phyloP scores from a whole-genome alignment of 2,329 filamentous ascomycete species.

The Phialophora verrucosa region DNA sequence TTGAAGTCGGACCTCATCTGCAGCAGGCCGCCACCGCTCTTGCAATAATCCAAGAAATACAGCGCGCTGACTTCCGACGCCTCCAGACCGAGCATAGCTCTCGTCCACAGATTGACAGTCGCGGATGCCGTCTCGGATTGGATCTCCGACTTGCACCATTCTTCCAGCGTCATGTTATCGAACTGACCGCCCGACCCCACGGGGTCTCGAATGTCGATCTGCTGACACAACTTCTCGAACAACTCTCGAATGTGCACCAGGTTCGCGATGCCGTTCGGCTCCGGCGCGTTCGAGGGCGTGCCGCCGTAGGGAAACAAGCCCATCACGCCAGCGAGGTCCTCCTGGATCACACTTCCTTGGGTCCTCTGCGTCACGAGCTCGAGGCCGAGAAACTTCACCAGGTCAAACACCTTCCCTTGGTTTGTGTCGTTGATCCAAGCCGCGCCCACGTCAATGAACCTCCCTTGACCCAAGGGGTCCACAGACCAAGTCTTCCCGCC shows the following conservation, averaged over 20 bases:
- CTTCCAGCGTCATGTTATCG: conserved; percentile 49
- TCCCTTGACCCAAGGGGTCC: conserved; percentile 37
- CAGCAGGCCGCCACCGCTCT: conserved; percentile 58
- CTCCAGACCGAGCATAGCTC: conserved; percentile 59
- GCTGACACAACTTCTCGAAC: conserved; percentile 49
- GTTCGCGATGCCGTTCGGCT: conserved; percentile 36
- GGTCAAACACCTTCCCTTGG: conserved; percentile 54
- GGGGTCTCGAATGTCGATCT: conserved; percentile 41
- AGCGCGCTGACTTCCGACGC: conserved; percentile 58
- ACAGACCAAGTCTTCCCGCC: conserved; percentile 50
- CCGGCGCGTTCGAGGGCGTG: conserved; percentile 23
- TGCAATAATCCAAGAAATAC: conserved; percentile 63
- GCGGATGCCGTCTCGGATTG: conserved; percentile 44
- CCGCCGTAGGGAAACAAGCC: conserved; percentile 37
- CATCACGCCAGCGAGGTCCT: conserved; percentile 42
- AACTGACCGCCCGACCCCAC: conserved; percentile 36
- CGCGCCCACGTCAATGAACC: conserved; percentile 59
- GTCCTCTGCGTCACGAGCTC: conserved; percentile 58
- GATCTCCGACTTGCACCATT: conserved; percentile 45
- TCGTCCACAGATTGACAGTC: conserved; percentile 54
- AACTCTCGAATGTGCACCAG: conserved; percentile 46
- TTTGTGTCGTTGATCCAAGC: conserved; percentile 66
- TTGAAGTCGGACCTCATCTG: conserved; percentile 61
- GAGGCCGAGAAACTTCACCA: conserved; percentile 44
- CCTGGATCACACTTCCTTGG: conserved; percentile 51